A percentile compares a stretch with the other conserved stretches of the same genome.
Evolutionary conservation across 306 rosid genomes (phyloP).

Genomic region (Corylus americana): DNA sequence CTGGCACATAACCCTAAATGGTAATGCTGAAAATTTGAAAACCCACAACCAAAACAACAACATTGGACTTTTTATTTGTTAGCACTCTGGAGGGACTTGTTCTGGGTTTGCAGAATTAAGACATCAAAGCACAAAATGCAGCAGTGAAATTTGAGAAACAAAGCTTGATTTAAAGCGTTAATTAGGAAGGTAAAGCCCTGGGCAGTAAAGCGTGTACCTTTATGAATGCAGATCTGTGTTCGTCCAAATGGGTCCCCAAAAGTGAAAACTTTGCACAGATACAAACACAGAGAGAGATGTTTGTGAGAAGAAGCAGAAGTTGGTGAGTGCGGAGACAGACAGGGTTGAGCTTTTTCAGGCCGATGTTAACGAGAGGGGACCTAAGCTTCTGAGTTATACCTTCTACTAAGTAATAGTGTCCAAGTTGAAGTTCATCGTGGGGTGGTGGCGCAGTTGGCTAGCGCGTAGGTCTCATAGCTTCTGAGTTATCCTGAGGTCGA

Average conservation of each 20-base stretch:
- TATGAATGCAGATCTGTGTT: conserved; percentile 1
- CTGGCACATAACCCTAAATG: background rate
- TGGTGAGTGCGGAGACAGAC: background rate
- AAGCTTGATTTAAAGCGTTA: background rate
- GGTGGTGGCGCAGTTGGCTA: conserved; percentile 43
- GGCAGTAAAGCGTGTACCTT: background rate
- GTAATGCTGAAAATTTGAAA: background rate
- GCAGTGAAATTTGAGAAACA: background rate
- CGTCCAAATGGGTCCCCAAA: background rate
- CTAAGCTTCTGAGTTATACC: too few species aligned
- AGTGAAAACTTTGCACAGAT: background rate
- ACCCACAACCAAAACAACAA: background rate
- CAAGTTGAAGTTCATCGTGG: background rate
- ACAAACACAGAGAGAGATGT: conserved; percentile 7
- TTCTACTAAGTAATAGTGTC: too few species aligned
- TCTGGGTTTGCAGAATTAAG: background rate
- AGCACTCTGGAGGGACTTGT: background rate
- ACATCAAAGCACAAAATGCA: background rate
- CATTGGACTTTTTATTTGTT: background rate
- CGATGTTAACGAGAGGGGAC: background rate
- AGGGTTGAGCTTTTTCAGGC: background rate
- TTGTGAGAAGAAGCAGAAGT: background rate
- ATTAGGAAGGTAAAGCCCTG: background rate
- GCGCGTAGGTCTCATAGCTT: conserved; percentile 40
- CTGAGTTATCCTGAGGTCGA: conserved; percentile 36